Evolutionary conservation across 352 stramenopile genomes (phyloP).

Genomic region (Blastocystis sp.): DNA sequence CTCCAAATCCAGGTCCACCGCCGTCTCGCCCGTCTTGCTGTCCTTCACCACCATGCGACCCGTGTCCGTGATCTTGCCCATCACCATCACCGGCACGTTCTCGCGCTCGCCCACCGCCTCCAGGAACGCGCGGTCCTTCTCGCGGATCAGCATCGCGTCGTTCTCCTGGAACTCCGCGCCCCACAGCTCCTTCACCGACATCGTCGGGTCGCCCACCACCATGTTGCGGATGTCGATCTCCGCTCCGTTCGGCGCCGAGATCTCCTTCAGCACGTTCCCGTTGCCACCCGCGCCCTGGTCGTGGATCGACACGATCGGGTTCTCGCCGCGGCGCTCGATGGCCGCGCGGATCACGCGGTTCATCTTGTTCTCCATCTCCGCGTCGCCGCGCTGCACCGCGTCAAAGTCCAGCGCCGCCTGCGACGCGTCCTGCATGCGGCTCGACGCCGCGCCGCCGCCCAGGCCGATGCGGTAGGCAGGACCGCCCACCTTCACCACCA

Average conservation of each 20-base stretch:
- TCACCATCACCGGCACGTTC: conserved; percentile 89
- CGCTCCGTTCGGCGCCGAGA: conserved; percentile 89
- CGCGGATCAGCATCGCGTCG: conserved; percentile 89
- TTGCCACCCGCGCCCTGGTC: conserved; percentile 98
- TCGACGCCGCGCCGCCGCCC: conserved; percentile 92
- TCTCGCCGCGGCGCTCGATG: conserved; percentile 90
- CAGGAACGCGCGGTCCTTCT: conserved; percentile 85
- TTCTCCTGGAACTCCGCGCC: conserved; percentile 99
- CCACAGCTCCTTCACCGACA: conserved; percentile 97
- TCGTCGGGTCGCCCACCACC: conserved; percentile 89
- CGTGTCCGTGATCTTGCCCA: conserved; percentile 90
- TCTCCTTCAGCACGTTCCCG: conserved; percentile 99
- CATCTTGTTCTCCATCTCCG: conserved; percentile 99
- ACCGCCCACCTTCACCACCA: conserved; percentile 95
- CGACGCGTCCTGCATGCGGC: conserved; percentile 85
- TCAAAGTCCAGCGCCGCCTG: conserved; percentile 95
- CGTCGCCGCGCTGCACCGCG: conserved; percentile 95
- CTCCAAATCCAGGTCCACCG: conserved; percentile 92
- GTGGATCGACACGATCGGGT: conserved; percentile 98
- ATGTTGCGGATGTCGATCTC: conserved; percentile 92
- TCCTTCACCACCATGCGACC: conserved; percentile 93
- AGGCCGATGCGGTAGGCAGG: conserved; percentile 97
- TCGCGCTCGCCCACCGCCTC: conserved; percentile 89
- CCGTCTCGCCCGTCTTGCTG: conserved; percentile 85
- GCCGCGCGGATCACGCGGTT: conserved; percentile 97